Conservation (phyloP, 208 protist species). For the Leishmania aethiopica region DNA sequence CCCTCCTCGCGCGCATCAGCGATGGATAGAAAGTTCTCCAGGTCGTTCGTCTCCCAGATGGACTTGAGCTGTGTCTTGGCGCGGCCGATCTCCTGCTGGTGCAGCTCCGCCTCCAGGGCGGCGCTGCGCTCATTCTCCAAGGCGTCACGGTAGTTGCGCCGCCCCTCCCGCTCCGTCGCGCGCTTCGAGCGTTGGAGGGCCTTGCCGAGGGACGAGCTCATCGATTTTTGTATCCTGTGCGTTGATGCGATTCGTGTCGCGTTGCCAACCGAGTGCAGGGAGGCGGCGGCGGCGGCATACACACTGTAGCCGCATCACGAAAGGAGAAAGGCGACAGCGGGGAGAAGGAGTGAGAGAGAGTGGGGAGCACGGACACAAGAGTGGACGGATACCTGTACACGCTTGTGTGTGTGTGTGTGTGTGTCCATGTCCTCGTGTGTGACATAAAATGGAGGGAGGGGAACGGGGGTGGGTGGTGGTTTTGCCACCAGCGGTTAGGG, state of each 20-base stretch:
- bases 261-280: neutral
- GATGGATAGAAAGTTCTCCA: conserved; percentile 88
- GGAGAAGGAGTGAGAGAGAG: neutral
- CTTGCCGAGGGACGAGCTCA: conserved; percentile 75
- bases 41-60: conserved; percentile 89
- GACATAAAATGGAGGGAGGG: neutral
- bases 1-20: conserved; percentile 86
- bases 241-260: neutral
- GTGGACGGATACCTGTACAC: neutral
- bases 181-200: conserved; percentile 79
- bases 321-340: neutral
- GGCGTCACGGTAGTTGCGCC: conserved; percentile 48
- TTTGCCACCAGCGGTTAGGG: neutral
- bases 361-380: neutral
- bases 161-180: conserved; percentile 32
- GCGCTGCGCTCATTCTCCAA: conserved; percentile 50
- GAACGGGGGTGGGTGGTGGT: neutral
- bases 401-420: neutral
- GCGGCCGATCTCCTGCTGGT: conserved; percentile 36
- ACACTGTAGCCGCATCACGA: neutral
- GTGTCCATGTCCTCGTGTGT: neutral
- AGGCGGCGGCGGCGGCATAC: neutral
- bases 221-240: neutral
- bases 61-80: conserved; percentile 64
- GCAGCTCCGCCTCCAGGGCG: conserved; percentile 44